Conservation (phyloP, 2,329 filamentous ascomycete genomes). For the Dothideomycetes sp. region DNA sequence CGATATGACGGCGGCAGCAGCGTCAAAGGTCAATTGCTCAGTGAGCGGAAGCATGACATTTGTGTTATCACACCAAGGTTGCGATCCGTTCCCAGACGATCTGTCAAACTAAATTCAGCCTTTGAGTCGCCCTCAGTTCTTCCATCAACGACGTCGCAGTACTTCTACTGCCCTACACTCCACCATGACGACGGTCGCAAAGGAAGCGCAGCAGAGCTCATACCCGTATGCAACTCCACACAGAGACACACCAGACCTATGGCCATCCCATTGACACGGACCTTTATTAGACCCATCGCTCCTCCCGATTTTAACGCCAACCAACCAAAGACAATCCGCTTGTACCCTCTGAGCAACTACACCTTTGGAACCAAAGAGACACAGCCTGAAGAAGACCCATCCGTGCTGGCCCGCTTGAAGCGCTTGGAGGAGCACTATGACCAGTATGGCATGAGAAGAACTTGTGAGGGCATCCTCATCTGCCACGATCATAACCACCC, state of each 20-base stretch:
- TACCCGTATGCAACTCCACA: constrained; percentile 52
- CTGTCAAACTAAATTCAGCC: too few relatives aligned
- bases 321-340: constrained; percentile 79
- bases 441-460: constrained; percentile 89
- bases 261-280: neutral
- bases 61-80: too few relatives aligned
- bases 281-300: constrained; percentile 53
- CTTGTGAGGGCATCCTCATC: constrained; percentile 91
- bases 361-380: constrained; percentile 98
- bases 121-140: too few relatives aligned
- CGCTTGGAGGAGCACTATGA: constrained; percentile 93
- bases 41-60: too few relatives aligned
- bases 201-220: constrained; percentile 64
- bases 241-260: neutral
- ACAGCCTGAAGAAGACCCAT: constrained; percentile 95
- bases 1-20: too few relatives aligned
- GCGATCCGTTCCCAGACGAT: too few relatives aligned
- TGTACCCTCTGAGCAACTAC: constrained; percentile 96
- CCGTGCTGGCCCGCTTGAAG: constrained; percentile 83
- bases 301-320: constrained; percentile 72
- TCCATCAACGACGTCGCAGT: too few relatives aligned
- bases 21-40: too few relatives aligned
- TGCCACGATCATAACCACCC: constrained; percentile 99
- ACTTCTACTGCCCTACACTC: too few relatives aligned
- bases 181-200: constrained; percentile 76